Conservation (phyloP, 78 protist species). For the Tieghemostelium lacteum region DNA sequence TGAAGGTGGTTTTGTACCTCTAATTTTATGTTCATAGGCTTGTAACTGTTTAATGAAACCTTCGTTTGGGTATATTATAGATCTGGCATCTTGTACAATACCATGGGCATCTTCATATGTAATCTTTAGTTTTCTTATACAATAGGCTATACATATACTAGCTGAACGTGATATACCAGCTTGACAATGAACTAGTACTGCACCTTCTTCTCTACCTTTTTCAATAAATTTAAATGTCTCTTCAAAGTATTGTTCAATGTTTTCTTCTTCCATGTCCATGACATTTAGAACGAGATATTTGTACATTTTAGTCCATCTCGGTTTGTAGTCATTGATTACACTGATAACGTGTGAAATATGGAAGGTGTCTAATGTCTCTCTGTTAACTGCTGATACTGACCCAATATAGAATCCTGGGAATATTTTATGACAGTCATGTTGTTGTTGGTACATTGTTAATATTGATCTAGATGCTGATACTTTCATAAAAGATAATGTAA, state of each 20-base stretch:
- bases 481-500: background rate
- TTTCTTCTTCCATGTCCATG: slow-evolving; percentile 14
- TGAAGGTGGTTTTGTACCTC: no score
- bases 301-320: slow-evolving; percentile 60
- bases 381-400: slow-evolving; percentile 43
- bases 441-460: no score
- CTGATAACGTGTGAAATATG: slow-evolving; percentile 44
- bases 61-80: slow-evolving; percentile 69
- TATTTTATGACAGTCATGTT: slow-evolving; percentile 1
- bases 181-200: slow-evolving; percentile 82
- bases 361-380: slow-evolving; percentile 36
- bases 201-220: slow-evolving; percentile 69
- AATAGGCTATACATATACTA: slow-evolving; percentile 69
- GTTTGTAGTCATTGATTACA: slow-evolving; percentile 48
- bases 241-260: slow-evolving; percentile 40
- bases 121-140: slow-evolving; percentile 53
- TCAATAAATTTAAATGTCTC: slow-evolving; percentile 69
- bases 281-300: slow-evolving; percentile 50
- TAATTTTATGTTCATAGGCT: slow-evolving; percentile 6
- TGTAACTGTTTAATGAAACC: slow-evolving; percentile 80
- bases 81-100: slow-evolving; percentile 49
- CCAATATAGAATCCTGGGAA: slow-evolving; percentile 64
- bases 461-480: background rate
- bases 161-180: slow-evolving; percentile 85
- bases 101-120: slow-evolving; percentile 68